Evolutionary conservation across 352 stramenopile genomes (phyloP).

Genomic region (Pythium aquatile): DNA sequence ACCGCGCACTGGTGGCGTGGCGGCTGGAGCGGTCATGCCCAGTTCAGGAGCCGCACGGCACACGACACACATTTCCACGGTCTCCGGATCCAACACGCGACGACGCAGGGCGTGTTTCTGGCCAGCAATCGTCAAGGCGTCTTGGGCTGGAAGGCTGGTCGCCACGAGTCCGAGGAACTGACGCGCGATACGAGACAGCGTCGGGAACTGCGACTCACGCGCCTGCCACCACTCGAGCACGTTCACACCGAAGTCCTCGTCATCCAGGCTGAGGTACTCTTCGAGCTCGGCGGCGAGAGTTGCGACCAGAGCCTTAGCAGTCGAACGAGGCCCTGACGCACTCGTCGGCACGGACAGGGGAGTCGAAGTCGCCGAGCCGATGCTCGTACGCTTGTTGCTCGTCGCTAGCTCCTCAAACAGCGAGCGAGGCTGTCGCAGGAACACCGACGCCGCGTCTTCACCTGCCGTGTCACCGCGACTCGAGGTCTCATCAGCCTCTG

Average conservation of each 20-base stretch:
- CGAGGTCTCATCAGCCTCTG: not conserved
- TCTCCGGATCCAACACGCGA: not conserved
- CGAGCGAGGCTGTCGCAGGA: constrained; percentile 10
- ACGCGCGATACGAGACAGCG: constrained; percentile 13
- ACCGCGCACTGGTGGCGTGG: not conserved
- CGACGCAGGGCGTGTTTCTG: constrained; percentile 12
- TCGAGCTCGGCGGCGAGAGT: constrained; percentile 3
- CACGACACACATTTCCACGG: constrained; percentile 8
- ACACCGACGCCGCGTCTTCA: not conserved
- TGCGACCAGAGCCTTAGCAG: not conserved
- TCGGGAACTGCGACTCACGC: constrained; percentile 17
- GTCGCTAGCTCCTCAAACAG: constrained; percentile 24
- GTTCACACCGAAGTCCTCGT: constrained; percentile 24
- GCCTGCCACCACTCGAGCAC: constrained; percentile 23
- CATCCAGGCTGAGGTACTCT: constrained; percentile 14
- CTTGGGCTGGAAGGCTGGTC: constrained; percentile 9
- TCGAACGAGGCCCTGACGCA: not conserved
- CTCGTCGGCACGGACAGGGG: not conserved
- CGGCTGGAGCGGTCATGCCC: not conserved
- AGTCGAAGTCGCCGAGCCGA: not conserved
- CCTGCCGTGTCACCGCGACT: not conserved
- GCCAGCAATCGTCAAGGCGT: constrained; percentile 8
- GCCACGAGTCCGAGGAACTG: constrained; percentile 13
- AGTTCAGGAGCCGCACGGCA: not conserved
- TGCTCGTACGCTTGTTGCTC: constrained; percentile 15